Conservation (phyloP, 257 asterid species). For the Coffea canephora region DNA sequence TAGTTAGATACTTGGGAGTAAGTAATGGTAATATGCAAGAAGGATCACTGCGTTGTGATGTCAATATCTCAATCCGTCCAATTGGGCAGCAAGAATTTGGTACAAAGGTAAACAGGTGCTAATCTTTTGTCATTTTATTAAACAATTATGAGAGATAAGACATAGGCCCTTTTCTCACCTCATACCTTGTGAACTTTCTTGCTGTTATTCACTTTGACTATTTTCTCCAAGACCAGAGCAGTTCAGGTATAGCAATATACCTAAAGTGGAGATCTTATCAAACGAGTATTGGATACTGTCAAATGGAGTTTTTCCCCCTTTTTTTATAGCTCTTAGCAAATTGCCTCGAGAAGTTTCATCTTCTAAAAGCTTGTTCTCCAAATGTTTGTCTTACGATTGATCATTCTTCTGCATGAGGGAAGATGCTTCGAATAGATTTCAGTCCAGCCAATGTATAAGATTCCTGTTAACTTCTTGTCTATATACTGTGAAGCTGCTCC, state of each 20-base stretch:
- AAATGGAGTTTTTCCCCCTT: neutral
- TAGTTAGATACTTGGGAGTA: conserved; percentile 93
- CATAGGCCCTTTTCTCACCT: neutral
- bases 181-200: neutral
- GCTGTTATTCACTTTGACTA: neutral
- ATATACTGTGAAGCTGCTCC: neutral
- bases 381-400: neutral
- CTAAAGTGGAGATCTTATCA: neutral
- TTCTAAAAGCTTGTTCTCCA: neutral
- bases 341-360: too few species aligned
- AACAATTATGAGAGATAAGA: neutral
- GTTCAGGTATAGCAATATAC: neutral
- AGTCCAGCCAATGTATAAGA: neutral
- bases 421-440: neutral
- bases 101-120: conserved; percentile 60
- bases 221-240: neutral
- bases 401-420: neutral
- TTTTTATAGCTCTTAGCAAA: neutral
- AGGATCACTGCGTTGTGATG: conserved; percentile 98
- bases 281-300: neutral
- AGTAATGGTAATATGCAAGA: conserved; percentile 97
- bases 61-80: conserved; percentile 90
- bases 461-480: neutral
- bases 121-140: neutral
- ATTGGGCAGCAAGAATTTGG: conserved; percentile 83